Base-by-base conservation (phyloP, 495 filamentous ascomycete genomes). In the Xylaria grammica region DNA sequence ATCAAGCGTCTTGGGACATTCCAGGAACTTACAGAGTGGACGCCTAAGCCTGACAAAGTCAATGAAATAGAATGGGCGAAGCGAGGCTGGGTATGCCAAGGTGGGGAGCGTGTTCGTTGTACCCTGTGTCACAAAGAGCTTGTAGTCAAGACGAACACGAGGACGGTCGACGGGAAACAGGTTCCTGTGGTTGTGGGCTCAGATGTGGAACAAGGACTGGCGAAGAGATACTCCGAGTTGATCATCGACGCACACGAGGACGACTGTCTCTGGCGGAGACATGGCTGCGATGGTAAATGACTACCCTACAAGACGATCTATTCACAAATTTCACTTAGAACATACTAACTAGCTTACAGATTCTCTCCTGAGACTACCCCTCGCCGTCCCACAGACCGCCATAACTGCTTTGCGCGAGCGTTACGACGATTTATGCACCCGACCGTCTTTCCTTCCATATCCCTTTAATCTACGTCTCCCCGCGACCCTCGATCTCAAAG, bases 1-100 rank as follows among this genome's bases (percentile, higher is more conserved):
- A 84, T 98, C 2, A 85, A 87, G 65, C 82, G 95, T 22, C 79
- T 99, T 48, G 89, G 89, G 65, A 95, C 94, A 1, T 99, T 95
- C 67, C 87, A 93, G 57, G 91, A 93, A 65, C 87, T 97, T 46
- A 93, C 92, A 62, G 86, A 90, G 71, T 99, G 95, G 95, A 86
- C 82, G 67, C 89, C 82, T 58, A 98, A 91, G 78, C 92, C 95
- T 3, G 81, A 90, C 11, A 77, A 80, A 38, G 89, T 98, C 66
- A 93, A 87, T 71, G 95, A 98, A 77, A 90, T 97, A 6, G 88
- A 91, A 75, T 99, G 96, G 96, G 93, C 94, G 7, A 97, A 94
- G 80, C 83, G 90, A 32, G 95, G 95, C 2, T 99, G 95, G 95
- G 83, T 87, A 2, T 97, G 94, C 72, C 85, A 89, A 22, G 90